Percentiles rank a stretch among this genome's conserved stretches.
Evolutionary conservation across 345 rosid genomes (phyloP).

Genomic region (Pistacia atlantica): DNA sequence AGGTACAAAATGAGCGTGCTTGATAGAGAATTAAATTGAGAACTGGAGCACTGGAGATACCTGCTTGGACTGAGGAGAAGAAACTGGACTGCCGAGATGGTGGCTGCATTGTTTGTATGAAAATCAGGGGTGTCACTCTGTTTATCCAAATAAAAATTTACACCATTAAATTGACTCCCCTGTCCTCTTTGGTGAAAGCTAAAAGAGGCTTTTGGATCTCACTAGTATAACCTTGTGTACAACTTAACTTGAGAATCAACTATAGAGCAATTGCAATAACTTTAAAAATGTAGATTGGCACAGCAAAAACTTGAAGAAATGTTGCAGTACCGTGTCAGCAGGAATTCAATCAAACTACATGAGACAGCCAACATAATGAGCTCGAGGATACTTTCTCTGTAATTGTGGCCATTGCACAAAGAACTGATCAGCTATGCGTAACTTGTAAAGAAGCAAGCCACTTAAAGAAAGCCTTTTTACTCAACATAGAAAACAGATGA

Average conservation of each 20-base stretch:
- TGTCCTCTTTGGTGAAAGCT: neutral
- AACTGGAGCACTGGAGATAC: no score
- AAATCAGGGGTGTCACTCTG: no score
- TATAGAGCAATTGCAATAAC: constrained; percentile 7
- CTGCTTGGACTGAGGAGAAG: no score
- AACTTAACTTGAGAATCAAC: neutral
- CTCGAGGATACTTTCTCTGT: constrained; percentile 62
- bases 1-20: no score
- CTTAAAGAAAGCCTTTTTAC: constrained; percentile 84
- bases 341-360: constrained; percentile 52
- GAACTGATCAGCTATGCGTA: constrained; percentile 71
- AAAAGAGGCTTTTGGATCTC: neutral
- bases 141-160: no score
- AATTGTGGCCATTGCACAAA: constrained; percentile 93
- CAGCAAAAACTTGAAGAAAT: constrained; percentile 11
- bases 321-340: constrained; percentile 19
- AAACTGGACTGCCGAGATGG: no score
- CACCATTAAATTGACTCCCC: neutral
- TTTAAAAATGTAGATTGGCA: neutral
- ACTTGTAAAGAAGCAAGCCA: constrained; percentile 68
- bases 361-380: constrained; percentile 79
- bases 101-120: no score
- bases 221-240: neutral
- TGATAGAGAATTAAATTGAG: no score
- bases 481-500: constrained; percentile 76